A percentile compares a stretch with the other conserved stretches of the same genome.
Conservation (phyloP, 371 early-diverging fungal species). For the Haplosporangium sp. region DNA sequence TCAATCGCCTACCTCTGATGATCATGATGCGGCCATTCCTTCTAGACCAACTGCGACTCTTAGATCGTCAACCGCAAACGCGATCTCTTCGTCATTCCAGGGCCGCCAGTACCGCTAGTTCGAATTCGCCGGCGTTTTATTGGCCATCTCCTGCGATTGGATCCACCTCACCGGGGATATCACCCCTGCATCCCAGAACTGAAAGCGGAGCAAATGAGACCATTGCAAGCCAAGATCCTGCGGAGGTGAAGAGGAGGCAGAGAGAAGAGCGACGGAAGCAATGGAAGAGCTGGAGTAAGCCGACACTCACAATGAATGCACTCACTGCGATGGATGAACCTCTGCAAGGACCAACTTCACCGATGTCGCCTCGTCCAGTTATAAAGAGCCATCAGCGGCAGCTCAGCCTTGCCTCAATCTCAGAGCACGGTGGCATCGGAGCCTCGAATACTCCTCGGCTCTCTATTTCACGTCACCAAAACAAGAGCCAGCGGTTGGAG, state of each 20-base stretch:
- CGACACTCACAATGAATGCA: conserved; percentile 23
- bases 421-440: conserved; percentile 15
- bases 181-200: conserved; percentile 18
- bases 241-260: conserved; percentile 5
- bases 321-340: conserved; percentile 24
- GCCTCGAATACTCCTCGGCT: conserved; percentile 1
- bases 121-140: conserved; percentile 43
- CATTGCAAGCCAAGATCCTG: background rate
- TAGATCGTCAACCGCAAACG: conserved; percentile 21
- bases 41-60: conserved; percentile 57
- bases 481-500: conserved; percentile 19
- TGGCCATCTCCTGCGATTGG: conserved; percentile 41
- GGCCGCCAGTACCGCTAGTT: conserved; percentile 27
- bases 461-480: conserved; percentile 22
- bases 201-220: conserved; percentile 4
- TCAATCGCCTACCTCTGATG: conserved; percentile 62
- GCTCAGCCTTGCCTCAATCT: conserved; percentile 11
- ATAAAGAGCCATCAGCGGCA: conserved; percentile 12
- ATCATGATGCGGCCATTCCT: conserved; percentile 64
- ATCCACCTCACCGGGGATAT: conserved; percentile 18
- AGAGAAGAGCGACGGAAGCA: conserved; percentile 35
- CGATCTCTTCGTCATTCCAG: conserved; percentile 5
- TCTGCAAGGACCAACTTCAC: background rate
- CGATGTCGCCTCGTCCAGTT: conserved; percentile 22
- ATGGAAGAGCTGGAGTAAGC: conserved; percentile 53